These are phyloP conservation scores for Suhomyces faveliae DNA, from an alignment of 805 yeast genomes.

Conservation along the genomic window DNA sequence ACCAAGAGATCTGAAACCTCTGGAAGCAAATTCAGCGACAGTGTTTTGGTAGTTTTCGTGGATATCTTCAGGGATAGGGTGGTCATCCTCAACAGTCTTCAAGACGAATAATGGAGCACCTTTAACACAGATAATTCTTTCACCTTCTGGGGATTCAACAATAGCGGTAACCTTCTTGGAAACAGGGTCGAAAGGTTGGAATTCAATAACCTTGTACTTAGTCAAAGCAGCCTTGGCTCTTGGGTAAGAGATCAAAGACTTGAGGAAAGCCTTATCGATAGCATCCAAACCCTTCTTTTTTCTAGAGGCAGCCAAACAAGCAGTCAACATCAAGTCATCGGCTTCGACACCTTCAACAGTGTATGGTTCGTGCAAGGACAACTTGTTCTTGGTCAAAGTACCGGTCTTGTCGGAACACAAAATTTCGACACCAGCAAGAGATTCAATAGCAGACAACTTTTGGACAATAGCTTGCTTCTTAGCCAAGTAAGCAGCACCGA, in stretches of 20 bases:
- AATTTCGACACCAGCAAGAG: conserved; percentile 96
- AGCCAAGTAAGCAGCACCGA: conserved; percentile 98
- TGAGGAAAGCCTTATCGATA: conserved; percentile 94
- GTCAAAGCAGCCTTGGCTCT: conserved; percentile 89
- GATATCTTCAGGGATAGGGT: conserved; percentile 91
- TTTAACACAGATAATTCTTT: conserved; percentile 91
- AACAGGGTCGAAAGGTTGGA: conserved; percentile 97
- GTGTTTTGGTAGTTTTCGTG: conserved; percentile 94
- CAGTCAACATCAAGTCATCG: conserved; percentile 95
- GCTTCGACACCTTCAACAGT: conserved; percentile 96
- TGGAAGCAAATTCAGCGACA: conserved; percentile 95
- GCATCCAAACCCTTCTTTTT: conserved; percentile 98
- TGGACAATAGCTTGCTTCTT: conserved; percentile 97
- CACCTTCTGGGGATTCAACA: conserved; percentile 95
- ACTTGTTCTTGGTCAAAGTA: conserved; percentile 95
- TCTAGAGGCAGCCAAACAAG: conserved; percentile 96
- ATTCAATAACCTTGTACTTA: conserved; percentile 91
- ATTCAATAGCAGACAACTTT: conserved; percentile 94
- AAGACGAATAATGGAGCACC: conserved; percentile 98
- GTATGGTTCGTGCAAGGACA: conserved; percentile 94
- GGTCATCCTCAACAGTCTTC: conserved; percentile 96
- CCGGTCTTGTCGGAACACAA: conserved; percentile 98
- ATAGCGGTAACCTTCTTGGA: conserved; percentile 94
- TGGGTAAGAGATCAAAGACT: conserved; percentile 84
- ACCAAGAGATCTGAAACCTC: conserved; percentile 98